These are phyloP conservation scores for Colletotrichum nymphaeae DNA, from an alignment of 2,329 filamentous ascomycete species.

Conservation along the genomic window DNA sequence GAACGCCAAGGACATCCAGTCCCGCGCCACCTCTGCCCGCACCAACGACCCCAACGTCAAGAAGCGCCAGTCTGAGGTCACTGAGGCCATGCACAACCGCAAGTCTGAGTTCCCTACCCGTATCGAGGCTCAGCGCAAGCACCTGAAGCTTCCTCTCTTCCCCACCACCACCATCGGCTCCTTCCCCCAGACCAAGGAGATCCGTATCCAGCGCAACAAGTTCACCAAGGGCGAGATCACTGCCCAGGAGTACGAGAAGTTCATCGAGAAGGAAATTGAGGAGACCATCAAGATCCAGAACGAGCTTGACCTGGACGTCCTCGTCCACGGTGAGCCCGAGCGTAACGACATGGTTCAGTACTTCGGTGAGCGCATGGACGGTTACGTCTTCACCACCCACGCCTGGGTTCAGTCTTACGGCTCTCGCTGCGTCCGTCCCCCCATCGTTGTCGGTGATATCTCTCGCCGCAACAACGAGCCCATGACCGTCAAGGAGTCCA, in stretches of 20 bases:
- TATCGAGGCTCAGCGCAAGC: slow-evolving; percentile 89
- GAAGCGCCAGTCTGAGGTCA: slow-evolving; percentile 92
- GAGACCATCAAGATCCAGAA: slow-evolving; percentile 97
- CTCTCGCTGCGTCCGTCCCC: slow-evolving; percentile 96
- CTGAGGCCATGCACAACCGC: slow-evolving; percentile 87
- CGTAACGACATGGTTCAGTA: slow-evolving; percentile 99
- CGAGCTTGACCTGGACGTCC: slow-evolving; percentile 96
- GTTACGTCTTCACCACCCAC: slow-evolving; percentile 98
- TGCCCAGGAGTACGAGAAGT: slow-evolving; percentile 92
- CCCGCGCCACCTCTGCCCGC: slow-evolving; percentile 89
- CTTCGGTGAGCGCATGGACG: slow-evolving; percentile 97
- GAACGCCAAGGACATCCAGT: slow-evolving; percentile 93
- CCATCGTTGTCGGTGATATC: slow-evolving; percentile 98
- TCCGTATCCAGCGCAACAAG: slow-evolving; percentile 96
- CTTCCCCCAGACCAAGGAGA: slow-evolving; percentile 99
- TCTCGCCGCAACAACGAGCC: slow-evolving; percentile 82
- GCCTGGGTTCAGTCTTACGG: slow-evolving; percentile 99
- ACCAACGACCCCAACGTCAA: slow-evolving; percentile 99
- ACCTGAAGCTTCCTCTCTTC: slow-evolving; percentile 95
- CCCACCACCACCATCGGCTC: slow-evolving; percentile 99
- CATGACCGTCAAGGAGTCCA: slow-evolving; percentile 99
- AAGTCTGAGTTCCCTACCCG: slow-evolving; percentile 88
- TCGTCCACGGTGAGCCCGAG: slow-evolving; percentile 98
- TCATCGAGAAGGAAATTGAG: slow-evolving; percentile 99
- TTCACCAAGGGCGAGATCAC: slow-evolving; percentile 99